Percentiles rank a stretch among this genome's conserved stretches.
Evolutionary conservation across 495 filamentous ascomycete species (phyloP).

Genomic region (Podospora didyma): DNA sequence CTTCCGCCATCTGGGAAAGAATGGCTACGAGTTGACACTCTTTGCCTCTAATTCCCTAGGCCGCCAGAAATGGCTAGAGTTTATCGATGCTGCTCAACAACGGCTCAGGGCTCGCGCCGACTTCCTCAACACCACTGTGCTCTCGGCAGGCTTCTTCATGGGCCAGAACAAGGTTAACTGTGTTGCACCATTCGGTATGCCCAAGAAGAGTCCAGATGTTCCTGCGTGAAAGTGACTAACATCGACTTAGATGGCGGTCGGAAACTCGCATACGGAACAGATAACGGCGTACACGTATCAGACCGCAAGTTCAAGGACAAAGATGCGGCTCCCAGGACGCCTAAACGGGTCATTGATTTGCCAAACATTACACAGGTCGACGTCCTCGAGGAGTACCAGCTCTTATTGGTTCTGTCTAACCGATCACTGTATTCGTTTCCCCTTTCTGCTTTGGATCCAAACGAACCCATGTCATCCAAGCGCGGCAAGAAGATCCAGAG

Average conservation of each 20-base stretch:
- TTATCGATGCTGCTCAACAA: conserved; percentile 85
- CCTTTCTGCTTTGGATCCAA: conserved; percentile 73
- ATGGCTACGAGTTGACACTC: conserved; percentile 89
- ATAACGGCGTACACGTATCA: conserved; percentile 84
- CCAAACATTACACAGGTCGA: conserved; percentile 91
- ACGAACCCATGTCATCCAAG: conserved; percentile 74
- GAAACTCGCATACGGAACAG: conserved; percentile 90
- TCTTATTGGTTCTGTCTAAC: conserved; percentile 88
- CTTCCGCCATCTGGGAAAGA: conserved; percentile 96
- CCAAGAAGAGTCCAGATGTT: background rate
- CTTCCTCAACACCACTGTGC: conserved; percentile 85
- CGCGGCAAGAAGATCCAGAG: conserved; percentile 95
- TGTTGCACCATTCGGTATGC: conserved; percentile 78
- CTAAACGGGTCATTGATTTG: conserved; percentile 75
- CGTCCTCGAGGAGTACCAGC: conserved; percentile 88
- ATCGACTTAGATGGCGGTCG: conserved; percentile 70
- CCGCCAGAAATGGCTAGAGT: conserved; percentile 91
- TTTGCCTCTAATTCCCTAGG: conserved; percentile 77
- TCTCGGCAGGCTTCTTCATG: conserved; percentile 83
- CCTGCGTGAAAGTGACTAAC: conserved; percentile 33
- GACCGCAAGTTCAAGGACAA: conserved; percentile 87
- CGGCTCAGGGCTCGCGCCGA: conserved; percentile 81
- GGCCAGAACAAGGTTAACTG: conserved; percentile 83
- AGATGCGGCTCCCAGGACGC: conserved; percentile 54
- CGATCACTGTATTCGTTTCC: conserved; percentile 87